Conservation (phyloP, 164 flowering plant genomes). For the Paratinospora sagittata region DNA sequence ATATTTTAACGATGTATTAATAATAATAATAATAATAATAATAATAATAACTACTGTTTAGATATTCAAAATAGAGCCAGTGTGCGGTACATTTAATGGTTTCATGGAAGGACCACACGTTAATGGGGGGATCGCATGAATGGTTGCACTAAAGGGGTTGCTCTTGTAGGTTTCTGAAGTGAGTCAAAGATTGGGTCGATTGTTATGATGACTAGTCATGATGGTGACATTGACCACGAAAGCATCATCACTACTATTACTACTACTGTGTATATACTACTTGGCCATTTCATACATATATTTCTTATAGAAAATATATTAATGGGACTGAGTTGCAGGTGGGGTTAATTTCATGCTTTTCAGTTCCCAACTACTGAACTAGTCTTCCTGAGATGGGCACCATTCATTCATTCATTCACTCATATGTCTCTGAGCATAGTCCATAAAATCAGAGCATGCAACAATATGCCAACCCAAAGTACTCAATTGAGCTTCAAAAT, state of each 20-base stretch:
- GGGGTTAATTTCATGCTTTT: conserved; percentile 1
- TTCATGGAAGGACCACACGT: not conserved
- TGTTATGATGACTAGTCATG: not conserved
- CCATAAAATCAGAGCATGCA: too few species aligned
- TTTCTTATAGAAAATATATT: too few species aligned
- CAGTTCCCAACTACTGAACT: not conserved
- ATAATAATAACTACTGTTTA: too few species aligned
- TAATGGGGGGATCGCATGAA: not conserved
- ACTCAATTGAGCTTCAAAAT: too few species aligned
- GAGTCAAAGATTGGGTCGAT: not conserved
- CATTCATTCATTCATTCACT: too few species aligned
- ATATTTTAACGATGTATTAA: not conserved
- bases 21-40: too few species aligned
- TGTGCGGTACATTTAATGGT: not conserved
- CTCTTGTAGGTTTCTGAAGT: not conserved
- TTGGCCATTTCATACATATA: not conserved
- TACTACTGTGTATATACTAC: not conserved
- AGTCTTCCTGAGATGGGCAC: not conserved
- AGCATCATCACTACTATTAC: not conserved
- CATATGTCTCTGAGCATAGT: too few species aligned
- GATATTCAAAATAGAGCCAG: too few species aligned
- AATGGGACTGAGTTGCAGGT: too few species aligned
- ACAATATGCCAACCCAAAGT: too few species aligned
- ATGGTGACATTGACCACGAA: conserved; percentile 4
- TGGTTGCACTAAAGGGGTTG: not conserved